Evolutionary conservation across 129 eudicot genomes (phyloP).

Genomic region (Kitagawia praeruptora): DNA sequence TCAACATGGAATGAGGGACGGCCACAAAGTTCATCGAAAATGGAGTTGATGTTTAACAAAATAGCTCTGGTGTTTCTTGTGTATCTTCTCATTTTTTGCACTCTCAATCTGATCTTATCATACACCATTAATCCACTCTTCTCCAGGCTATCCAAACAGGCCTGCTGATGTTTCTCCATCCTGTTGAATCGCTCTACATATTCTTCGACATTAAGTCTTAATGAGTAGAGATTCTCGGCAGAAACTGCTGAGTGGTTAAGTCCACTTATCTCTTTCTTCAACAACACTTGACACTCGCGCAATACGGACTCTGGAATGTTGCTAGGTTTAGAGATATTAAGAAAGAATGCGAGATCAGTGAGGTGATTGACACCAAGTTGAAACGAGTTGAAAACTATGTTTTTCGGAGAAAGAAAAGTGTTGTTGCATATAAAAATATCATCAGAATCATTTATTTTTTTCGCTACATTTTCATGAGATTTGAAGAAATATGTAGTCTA

Average conservation of each 20-base stretch:
- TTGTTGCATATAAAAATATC: no score
- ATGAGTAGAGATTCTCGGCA: not conserved
- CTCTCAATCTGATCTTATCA: not conserved
- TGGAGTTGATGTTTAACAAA: not conserved
- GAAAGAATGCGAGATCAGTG: not conserved
- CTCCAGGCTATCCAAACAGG: constrained; percentile 12
- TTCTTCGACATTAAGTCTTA: not conserved
- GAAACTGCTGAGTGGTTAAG: constrained; percentile 2
- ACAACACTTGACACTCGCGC: not conserved
- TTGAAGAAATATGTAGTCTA: no score
- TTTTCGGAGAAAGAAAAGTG: not conserved
- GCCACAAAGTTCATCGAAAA: not conserved
- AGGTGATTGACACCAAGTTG: not conserved
- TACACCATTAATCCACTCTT: not conserved
- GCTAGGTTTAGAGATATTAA: not conserved
- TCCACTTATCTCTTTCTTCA: not conserved
- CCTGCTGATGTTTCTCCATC: not conserved
- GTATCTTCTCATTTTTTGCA: not conserved
- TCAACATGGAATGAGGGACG: not conserved
- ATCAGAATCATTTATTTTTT: no score
- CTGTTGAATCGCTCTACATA: not conserved
- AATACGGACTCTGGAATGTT: not conserved
- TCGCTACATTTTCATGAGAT: not conserved
- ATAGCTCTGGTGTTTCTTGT: constrained; percentile 5
- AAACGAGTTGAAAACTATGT: not conserved